Evolutionary conservation across 208 protist species (phyloP).

Genomic region (Trypanosoma cruzi): DNA sequence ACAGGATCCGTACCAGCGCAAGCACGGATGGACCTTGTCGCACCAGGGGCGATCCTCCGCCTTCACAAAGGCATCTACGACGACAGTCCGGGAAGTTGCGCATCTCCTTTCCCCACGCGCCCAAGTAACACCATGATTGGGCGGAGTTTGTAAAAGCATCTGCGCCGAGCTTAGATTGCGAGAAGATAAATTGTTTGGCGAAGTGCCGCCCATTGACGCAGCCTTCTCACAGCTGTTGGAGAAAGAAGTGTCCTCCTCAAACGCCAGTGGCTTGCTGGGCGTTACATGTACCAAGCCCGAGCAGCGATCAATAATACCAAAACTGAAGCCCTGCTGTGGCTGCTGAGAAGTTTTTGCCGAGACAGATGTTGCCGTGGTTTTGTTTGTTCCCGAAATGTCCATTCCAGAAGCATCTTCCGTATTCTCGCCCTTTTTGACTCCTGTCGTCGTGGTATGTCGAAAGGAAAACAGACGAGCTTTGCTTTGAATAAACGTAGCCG

Average conservation of each 20-base stretch:
- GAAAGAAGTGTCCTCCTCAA: conserved; percentile 8
- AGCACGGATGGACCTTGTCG: conserved; percentile 59
- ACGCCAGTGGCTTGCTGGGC: conserved; percentile 18
- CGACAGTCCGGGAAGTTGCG: not conserved
- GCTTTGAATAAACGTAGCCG: conserved; percentile 63
- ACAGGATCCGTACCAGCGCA: conserved; percentile 76
- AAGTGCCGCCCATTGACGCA: not conserved
- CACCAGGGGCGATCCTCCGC: conserved; percentile 47
- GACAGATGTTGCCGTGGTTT: not conserved
- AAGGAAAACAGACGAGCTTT: conserved; percentile 69
- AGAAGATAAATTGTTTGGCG: not conserved
- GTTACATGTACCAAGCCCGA: not conserved
- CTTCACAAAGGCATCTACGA: not conserved
- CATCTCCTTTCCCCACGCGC: not conserved
- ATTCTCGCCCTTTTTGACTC: conserved; percentile 14
- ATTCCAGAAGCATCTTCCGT: not conserved
- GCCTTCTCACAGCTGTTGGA: not conserved
- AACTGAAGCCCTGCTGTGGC: not conserved
- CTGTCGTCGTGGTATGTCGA: conserved; percentile 23
- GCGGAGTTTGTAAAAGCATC: not conserved
- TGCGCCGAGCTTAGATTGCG: not conserved
- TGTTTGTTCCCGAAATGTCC: not conserved
- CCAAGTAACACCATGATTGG: not conserved
- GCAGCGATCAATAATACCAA: conserved; percentile 9
- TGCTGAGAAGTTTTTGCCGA: not conserved